Evolutionary conservation across 352 stramenopile species (phyloP).

Genomic region (Blastocystis sp.): DNA sequence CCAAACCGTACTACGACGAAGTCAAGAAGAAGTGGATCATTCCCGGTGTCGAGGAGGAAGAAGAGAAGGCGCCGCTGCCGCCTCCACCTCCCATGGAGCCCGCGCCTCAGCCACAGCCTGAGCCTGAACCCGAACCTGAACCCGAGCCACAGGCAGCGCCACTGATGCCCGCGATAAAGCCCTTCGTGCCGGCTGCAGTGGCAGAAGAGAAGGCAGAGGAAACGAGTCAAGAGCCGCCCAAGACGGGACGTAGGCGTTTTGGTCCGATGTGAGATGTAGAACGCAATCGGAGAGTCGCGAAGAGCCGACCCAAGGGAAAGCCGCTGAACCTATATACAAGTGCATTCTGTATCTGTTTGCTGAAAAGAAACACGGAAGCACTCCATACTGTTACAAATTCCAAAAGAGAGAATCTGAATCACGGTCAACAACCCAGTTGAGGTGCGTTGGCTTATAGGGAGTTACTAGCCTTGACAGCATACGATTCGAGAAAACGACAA

Average conservation of each 20-base stretch:
- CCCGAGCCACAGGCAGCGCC: not conserved
- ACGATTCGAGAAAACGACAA: not conserved
- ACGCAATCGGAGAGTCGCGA: constrained; percentile 31
- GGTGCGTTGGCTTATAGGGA: not conserved
- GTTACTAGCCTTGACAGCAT: not conserved
- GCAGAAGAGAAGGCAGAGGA: not conserved
- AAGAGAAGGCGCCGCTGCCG: constrained; percentile 27
- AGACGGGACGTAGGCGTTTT: not conserved
- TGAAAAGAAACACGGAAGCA: not conserved
- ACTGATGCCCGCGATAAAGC: not conserved
- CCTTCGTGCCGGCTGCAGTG: not conserved
- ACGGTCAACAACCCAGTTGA: not conserved
- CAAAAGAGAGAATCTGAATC: not conserved
- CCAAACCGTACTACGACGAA: constrained; percentile 73
- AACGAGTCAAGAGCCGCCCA: not conserved
- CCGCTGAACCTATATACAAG: constrained; percentile 26
- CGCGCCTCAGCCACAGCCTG: not conserved
- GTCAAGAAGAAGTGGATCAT: constrained; percentile 73
- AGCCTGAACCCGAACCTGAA: not conserved
- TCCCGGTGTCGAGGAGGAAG: constrained; percentile 56
- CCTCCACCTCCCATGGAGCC: constrained; percentile 52
- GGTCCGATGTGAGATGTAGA: not conserved
- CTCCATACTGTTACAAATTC: not conserved
- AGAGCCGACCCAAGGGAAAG: constrained; percentile 29
- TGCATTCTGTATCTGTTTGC: constrained; percentile 50